Percentiles rank a stretch among this genome's conserved stretches.
These are phyloP conservation scores for Lophiostoma macrostomum DNA, from an alignment of 495 filamentous ascomycete genomes.

Conservation along the genomic window DNA sequence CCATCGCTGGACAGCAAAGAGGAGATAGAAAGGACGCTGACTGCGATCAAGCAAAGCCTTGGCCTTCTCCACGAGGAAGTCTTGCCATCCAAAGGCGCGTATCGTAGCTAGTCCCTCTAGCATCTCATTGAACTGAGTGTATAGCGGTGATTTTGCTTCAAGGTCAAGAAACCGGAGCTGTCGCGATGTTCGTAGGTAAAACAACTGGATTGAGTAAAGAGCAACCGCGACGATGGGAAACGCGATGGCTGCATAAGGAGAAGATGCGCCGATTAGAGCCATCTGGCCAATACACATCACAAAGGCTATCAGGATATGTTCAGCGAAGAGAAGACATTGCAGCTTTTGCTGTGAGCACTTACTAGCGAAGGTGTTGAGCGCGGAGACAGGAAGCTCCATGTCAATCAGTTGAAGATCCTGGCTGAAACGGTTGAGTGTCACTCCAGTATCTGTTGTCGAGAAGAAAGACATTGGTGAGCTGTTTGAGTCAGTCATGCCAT, in stretches of 20 bases:
- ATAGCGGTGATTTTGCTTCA: constrained; percentile 36
- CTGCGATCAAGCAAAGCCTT: constrained; percentile 54
- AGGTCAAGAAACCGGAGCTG: constrained; percentile 39
- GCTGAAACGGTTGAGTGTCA: constrained; percentile 46
- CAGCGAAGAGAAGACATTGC: not conserved
- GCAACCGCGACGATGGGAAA: constrained; percentile 47
- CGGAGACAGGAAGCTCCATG: constrained; percentile 39
- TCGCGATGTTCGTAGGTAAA: constrained; percentile 39
- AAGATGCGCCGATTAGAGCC: constrained; percentile 50
- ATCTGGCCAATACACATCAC: constrained; percentile 51
- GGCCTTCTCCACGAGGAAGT: constrained; percentile 40
- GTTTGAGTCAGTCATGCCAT: not conserved
- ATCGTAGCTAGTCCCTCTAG: constrained; percentile 48
- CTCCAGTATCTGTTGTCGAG: constrained; percentile 43
- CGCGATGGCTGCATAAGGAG: constrained; percentile 50
- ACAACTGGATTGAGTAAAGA: constrained; percentile 32
- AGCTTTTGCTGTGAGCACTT: constrained; percentile 17
- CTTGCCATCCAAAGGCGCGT: constrained; percentile 57
- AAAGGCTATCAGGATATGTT: constrained; percentile 34
- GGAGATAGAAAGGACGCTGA: constrained; percentile 58
- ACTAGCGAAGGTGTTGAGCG: constrained; percentile 50
- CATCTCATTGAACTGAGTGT: constrained; percentile 45
- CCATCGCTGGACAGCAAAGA: constrained; percentile 51
- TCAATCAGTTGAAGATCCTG: constrained; percentile 51
- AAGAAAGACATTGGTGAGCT: constrained; percentile 41